Base-by-base conservation (phyloP, 495 filamentous ascomycete species). In the Lichina pygmaea region DNA sequence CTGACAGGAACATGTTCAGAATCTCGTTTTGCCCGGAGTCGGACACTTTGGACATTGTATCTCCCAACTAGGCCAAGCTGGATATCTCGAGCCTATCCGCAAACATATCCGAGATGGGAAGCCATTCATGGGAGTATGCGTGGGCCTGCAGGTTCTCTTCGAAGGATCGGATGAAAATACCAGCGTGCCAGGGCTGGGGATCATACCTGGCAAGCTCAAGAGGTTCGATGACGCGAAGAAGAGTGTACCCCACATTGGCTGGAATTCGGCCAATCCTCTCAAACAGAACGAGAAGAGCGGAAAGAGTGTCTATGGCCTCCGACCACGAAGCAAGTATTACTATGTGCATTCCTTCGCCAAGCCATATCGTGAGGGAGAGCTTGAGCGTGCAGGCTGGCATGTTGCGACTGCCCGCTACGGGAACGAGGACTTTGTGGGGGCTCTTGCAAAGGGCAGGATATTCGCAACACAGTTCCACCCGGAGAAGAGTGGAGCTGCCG, bases 31-130 rank as follows among this genome's bases (percentile, higher is more conserved):
- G 31, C 89, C 89, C 3, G 89, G 89, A 51, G 89, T 97, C 44
- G 89, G 89, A 42, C 86, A 95, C 61, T 97, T 94, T 53, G 91
- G 91, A 44, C 83, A 95, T 64, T 97, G 89, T 56, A 71, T 94
- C 49, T 72, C 73, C 31, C 81, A 89, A 54, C 71, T 95, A 44
- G 65, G 75, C 8, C 64, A 68, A 15, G 79, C 82, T 32, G 83
- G 81, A 45, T 95, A 82, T 59, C 58, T 84, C 42, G 75, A 77
- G 46, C 79, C 85, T 5, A 73, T 95, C 36, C 72, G 66, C 51
- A 62, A 71, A 46, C 82, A 92, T 60, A 81, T 95, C 51, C 66
- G 74, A 36, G 70, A 78, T 9, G 85, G 83, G 7, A 94, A 93
- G 57, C 86, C 84, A 3, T 97, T 97, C 57, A 86, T 97, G 79